Base-by-base conservation (phyloP, 768 basidiomycete species). In the Leccinum disarticulatum region DNA sequence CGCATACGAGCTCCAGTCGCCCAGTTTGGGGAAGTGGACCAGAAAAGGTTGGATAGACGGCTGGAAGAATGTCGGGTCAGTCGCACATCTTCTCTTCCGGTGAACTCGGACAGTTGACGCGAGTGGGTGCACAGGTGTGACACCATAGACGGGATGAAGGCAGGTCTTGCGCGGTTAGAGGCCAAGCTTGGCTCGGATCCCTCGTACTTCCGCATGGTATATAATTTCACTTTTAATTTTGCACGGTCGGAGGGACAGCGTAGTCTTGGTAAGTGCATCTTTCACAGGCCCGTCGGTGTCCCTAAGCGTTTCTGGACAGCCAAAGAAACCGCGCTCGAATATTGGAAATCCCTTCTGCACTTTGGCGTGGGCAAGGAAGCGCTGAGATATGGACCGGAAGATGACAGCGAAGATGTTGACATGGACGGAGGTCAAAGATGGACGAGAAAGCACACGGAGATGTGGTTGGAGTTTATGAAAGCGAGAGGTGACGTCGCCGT, bases 211-310 rank as follows among this genome's bases (percentile, higher is more conserved):
- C 79, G 79, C 58, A 81, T 83, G 55, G 90, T 96, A 6, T 96
- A 95, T 75, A 81, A 80, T 57, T 84, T 84, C 68, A 88, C 91
- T 0, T 96, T 95, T 66, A 84, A 87, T 54, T 93, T 95, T 75
- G 88, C 87, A 30, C 83, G 86, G 48, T 68, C 78, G 43, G 84
- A 87, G 55, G 91, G 91, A 1, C 91, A 93, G 70, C 82, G 93
- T 61, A 92, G 89, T 73, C 78, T 95, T 49, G 84, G 91, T 87
- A 63, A 46, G 86, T 76, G 13, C 48, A 8, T 54, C 30, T 43
- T 54, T 19, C 43, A 46, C 19, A 19, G 50, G 3, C 30, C 15
- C 31, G 17, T 43, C 15, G n/a, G 6, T 61, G 57, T 61, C 55
- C 31, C 35, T 35, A 49, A 52, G 50, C 28, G 8, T 30, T 9